Conservation (phyloP, 352 stramenopile species). For the Blastocystis sp. region DNA sequence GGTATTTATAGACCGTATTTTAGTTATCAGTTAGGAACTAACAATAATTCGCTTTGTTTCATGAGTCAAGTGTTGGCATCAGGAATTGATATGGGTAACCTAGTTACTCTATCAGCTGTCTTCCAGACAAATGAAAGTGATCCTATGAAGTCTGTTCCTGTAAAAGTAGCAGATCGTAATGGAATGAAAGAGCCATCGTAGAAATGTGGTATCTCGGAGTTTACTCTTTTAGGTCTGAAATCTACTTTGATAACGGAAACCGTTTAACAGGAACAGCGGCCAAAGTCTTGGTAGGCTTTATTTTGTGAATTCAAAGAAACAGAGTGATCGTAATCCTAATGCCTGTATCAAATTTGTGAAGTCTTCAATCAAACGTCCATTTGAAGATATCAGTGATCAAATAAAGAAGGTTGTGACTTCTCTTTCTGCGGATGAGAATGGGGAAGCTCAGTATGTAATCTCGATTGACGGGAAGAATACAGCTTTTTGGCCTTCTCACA, state of each 20-base stretch:
- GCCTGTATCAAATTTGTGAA: conserved; percentile 8
- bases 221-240: conserved; percentile 20
- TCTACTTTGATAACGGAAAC: conserved; percentile 45
- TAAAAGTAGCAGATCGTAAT: conserved; percentile 42
- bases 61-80: conserved; percentile 17
- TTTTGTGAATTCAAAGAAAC: neutral
- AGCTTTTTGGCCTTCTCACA: neutral
- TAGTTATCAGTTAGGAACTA: no score
- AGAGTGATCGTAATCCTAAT: neutral
- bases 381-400: neutral
- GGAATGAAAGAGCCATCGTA: conserved; percentile 31
- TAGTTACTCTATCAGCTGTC: conserved; percentile 13
- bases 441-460: neutral
- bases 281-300: neutral
- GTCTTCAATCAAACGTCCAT: conserved; percentile 56
- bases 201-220: neutral
- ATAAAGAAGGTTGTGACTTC: neutral
- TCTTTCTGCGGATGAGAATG: neutral
- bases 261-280: conserved; percentile 30
- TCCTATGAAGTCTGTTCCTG: neutral
- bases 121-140: conserved; percentile 39
- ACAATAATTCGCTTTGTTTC: no score
- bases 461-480: neutral
- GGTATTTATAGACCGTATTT: no score
- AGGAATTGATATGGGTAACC: conserved; percentile 50